phyloP scores from a whole-genome alignment of 2,329 filamentous ascomycete genomes.

The Hypoxylon sp. region DNA sequence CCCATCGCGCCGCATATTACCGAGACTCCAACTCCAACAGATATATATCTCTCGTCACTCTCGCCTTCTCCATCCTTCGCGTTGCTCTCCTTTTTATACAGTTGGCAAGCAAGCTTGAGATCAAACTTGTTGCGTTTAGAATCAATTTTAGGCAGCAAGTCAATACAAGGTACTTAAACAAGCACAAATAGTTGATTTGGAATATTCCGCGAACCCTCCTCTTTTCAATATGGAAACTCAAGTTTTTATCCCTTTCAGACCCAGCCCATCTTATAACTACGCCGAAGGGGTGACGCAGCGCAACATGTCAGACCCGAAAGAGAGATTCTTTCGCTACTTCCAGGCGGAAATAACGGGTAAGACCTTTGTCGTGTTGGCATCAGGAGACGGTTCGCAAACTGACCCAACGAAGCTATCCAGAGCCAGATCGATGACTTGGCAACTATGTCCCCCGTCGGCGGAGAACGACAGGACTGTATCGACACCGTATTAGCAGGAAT shows the following conservation, averaged over 20 bases:
- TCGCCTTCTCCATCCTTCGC: not conserved
- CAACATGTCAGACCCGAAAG: constrained; percentile 70
- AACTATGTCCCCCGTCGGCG: constrained; percentile 73
- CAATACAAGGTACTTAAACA: constrained; percentile 30
- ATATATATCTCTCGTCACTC: constrained; percentile 14
- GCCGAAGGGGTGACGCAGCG: constrained; percentile 46
- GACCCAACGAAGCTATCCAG: constrained; percentile 74
- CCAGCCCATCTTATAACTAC: constrained; percentile 38
- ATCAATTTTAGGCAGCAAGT: constrained; percentile 30
- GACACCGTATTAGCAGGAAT: constrained; percentile 87
- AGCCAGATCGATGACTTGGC: constrained; percentile 79
- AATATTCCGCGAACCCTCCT: constrained; percentile 7
- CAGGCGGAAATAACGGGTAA: constrained; percentile 80
- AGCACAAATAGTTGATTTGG: not conserved
- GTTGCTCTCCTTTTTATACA: not conserved
- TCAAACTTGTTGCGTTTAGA: constrained; percentile 15
- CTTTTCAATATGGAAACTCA: constrained; percentile 41
- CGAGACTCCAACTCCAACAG: not conserved
- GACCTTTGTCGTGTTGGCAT: constrained; percentile 38
- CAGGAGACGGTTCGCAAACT: not conserved
- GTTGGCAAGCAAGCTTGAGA: not conserved
- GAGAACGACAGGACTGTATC: constrained; percentile 84
- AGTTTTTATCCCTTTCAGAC: constrained; percentile 49
- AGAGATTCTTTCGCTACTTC: constrained; percentile 89
- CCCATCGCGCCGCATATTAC: not conserved